Percentiles rank a stretch among this genome's conserved stretches.
phyloP scores from a whole-genome alignment of 768 basidiomycete genomes.

The Gymnopilus junonius region DNA sequence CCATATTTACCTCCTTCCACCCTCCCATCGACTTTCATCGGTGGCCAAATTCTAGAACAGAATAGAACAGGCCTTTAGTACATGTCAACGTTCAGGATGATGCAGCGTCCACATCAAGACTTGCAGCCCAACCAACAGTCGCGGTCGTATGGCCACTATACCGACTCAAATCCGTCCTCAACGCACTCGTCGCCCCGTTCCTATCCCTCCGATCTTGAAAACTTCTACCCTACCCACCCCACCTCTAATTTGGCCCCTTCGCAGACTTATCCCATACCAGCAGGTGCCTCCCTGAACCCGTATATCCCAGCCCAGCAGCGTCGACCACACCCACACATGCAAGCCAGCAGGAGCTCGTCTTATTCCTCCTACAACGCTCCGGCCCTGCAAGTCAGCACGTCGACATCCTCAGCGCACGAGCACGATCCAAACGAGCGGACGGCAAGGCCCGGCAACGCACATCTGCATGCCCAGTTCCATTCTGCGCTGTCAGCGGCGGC shows the following conservation, averaged over 20 bases:
- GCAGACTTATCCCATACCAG: conserved; percentile 32
- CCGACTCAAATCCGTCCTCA: conserved; percentile 38
- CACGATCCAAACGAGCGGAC: conserved; percentile 52
- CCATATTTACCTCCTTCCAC: conserved; percentile 7
- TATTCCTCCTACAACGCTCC: conserved; percentile 30
- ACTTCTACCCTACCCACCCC: conserved; percentile 19
- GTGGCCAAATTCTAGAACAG: not conserved
- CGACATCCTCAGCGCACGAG: conserved; percentile 39
- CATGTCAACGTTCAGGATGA: conserved; percentile 14
- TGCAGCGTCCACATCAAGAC: conserved; percentile 11
- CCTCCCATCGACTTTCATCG: conserved; percentile 11
- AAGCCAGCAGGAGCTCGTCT: conserved; percentile 23
- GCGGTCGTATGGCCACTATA: conserved; percentile 30
- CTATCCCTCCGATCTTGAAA: conserved; percentile 29
- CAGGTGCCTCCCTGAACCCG: conserved; percentile 18
- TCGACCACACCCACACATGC: conserved; percentile 19
- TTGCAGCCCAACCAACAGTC: conserved; percentile 16
- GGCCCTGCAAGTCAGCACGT: conserved; percentile 43
- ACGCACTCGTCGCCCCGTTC: conserved; percentile 37
- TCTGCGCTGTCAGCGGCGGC: conserved; percentile 13
- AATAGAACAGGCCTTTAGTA: not conserved
- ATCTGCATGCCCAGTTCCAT: conserved; percentile 49
- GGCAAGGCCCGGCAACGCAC: conserved; percentile 52
- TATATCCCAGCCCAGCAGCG: conserved; percentile 26
- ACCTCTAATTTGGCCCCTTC: conserved; percentile 20